Evolutionary conservation across 441 rosid genomes (phyloP), one percentile per base, ranked within the genome.

Genomic region (Omphalea diandra): DNA sequence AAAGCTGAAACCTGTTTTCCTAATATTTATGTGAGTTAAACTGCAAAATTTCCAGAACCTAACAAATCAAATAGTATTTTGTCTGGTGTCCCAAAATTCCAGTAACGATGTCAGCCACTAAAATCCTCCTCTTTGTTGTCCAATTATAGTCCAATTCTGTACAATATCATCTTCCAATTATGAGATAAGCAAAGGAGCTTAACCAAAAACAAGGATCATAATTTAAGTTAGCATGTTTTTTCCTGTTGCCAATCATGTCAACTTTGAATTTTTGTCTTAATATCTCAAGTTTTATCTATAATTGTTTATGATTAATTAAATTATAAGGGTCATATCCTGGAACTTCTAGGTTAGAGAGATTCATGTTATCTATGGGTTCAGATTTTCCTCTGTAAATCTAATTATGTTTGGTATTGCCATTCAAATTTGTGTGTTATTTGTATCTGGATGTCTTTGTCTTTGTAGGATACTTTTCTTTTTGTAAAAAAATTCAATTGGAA

Each of bases 401-500:
- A 2, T 27, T 14, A 9, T 54, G 24, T 52, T 52, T 50, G 47
- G 11, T 8, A n/a, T 67, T 67, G 47, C 35, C 15, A 26, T 53
- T 14, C 60, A 20, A 35, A 66, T 52, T 33, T 15, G 24, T 26
- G 2, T 67, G 35, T 22, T 50, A 22, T 2, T 14, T 52, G 60
- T 52, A 1, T 54, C 9, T 17, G 22, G n/a, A 35, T 47, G 3
- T 14, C 0, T 8, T 14, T 41, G 43, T 26, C 3, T 56, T 12
- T 24, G 6, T 50, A 3, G 3, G 20, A 49, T 60, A 6, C 38
- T 46, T 63, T 53, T 7, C 11, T 56, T 11, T n/a, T n/a, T n/a
- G n/a, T n/a, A n/a, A n/a, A n/a, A n/a, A n/a, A 20, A 31, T 72
- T 24, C 15, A 36, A 24, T 58, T 69, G 52, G 32, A 46, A 40